These are phyloP conservation scores for Rasamsonia emersonii DNA, from an alignment of 2,329 filamentous ascomycete species.

Conservation along the genomic window DNA sequence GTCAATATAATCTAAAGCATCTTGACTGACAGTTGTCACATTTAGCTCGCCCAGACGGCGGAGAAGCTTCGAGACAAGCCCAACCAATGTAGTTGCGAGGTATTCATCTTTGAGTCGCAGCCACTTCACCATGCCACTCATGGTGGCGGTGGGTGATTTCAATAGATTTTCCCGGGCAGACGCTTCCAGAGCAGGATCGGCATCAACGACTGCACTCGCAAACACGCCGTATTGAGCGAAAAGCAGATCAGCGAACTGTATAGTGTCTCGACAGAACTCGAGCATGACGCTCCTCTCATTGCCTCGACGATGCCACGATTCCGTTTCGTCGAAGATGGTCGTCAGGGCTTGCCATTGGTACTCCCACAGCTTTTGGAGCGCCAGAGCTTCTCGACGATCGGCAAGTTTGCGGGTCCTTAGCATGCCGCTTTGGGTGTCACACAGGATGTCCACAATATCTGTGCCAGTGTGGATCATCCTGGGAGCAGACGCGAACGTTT, in stretches of 20 bases:
- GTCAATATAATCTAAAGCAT: slow-evolving; percentile 55
- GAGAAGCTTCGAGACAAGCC: slow-evolving; percentile 75
- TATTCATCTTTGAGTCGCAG: slow-evolving; percentile 81
- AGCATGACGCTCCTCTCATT: slow-evolving; percentile 74
- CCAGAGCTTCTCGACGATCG: slow-evolving; percentile 52
- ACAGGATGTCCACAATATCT: slow-evolving; percentile 56
- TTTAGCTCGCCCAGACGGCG: slow-evolving; percentile 68
- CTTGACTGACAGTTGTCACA: slow-evolving; percentile 57
- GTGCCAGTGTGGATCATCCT: slow-evolving; percentile 53
- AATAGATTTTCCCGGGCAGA: slow-evolving; percentile 48
- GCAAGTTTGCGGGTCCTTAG: slow-evolving; percentile 50
- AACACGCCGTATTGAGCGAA: slow-evolving; percentile 81
- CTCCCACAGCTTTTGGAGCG: slow-evolving; percentile 72
- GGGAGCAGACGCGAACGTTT: slow-evolving; percentile 51
- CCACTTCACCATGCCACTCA: slow-evolving; percentile 72
- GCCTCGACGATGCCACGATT: slow-evolving; percentile 63
- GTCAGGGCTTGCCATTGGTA: slow-evolving; percentile 73
- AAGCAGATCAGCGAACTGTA: slow-evolving; percentile 81
- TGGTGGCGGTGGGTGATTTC: slow-evolving; percentile 54
- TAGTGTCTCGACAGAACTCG: slow-evolving; percentile 87
- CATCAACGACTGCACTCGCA: slow-evolving; percentile 55
- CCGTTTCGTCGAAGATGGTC: slow-evolving; percentile 73
- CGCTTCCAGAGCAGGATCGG: slow-evolving; percentile 30
- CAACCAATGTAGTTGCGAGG: slow-evolving; percentile 72
- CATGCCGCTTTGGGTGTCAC: slow-evolving; percentile 54